Evolutionary conservation across 371 early-diverging fungal genomes (phyloP).

Genomic region (Gilbertella persicaria): DNA sequence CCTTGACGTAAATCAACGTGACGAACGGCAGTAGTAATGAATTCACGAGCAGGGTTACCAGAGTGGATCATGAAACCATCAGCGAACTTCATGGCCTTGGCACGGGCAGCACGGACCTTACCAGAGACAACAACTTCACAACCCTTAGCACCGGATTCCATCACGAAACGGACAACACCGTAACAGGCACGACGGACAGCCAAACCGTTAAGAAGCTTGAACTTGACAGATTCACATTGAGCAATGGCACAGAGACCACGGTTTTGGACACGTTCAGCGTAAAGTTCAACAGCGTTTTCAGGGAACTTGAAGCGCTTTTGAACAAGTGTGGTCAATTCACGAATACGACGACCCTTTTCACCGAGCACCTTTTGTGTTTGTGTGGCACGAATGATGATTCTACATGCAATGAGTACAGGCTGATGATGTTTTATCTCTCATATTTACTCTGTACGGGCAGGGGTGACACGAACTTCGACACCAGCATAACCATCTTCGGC

Average conservation of each 20-base stretch:
- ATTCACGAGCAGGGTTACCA: constrained; percentile 97
- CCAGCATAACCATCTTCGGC: constrained; percentile 93
- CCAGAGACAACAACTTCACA: constrained; percentile 99
- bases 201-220: constrained; percentile 95
- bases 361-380: constrained; percentile 98
- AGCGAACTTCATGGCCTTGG: constrained; percentile 99
- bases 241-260: constrained; percentile 99
- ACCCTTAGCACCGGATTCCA: constrained; percentile 99
- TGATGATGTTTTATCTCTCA: no score
- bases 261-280: constrained; percentile 97
- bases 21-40: constrained; percentile 95
- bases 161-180: constrained; percentile 97
- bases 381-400: constrained; percentile 97
- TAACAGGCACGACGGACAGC: constrained; percentile 98
- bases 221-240: constrained; percentile 98
- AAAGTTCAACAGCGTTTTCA: constrained; percentile 96
- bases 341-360: constrained; percentile 98
- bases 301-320: constrained; percentile 99
- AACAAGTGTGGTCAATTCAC: constrained; percentile 96
- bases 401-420: constrained; percentile 9
- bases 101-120: constrained; percentile 99
- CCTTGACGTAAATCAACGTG: constrained; percentile 99
- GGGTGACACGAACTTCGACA: constrained; percentile 97
- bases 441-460: constrained; percentile 90
- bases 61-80: constrained; percentile 99